Evolutionary conservation across 164 flowering plant species (phyloP).

Genomic region (grape (Vitis vinifera)): ASM3070453v1 NC_081812.1:2104001-2104500

Average conservation of each 20-base stretch:
- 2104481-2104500: too few relatives aligned
- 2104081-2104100: constrained; percentile 38
- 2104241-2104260: constrained; percentile 66
- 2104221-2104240: constrained; percentile 74
- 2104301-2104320: too few relatives aligned
- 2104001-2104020: constrained; percentile 7
- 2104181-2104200: constrained; percentile 23
- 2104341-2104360: too few relatives aligned
- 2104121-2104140: background rate
- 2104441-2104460: too few relatives aligned
- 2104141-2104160: background rate
- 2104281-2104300: background rate
- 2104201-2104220: constrained; percentile 74
- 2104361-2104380: too few relatives aligned
- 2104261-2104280: constrained; percentile 31
- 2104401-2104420: background rate
- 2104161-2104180: constrained; percentile 15
- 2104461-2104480: too few relatives aligned
- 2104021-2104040: constrained; percentile 13
- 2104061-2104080: constrained; percentile 44
- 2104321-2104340: too few relatives aligned
- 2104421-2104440: background rate
- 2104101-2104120: constrained; percentile 8
- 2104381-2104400: background rate
- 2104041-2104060: constrained; percentile 21